Evolutionary conservation across 495 filamentous ascomycete genomes (phyloP).

Genomic region (Neurospora terricola): DNA sequence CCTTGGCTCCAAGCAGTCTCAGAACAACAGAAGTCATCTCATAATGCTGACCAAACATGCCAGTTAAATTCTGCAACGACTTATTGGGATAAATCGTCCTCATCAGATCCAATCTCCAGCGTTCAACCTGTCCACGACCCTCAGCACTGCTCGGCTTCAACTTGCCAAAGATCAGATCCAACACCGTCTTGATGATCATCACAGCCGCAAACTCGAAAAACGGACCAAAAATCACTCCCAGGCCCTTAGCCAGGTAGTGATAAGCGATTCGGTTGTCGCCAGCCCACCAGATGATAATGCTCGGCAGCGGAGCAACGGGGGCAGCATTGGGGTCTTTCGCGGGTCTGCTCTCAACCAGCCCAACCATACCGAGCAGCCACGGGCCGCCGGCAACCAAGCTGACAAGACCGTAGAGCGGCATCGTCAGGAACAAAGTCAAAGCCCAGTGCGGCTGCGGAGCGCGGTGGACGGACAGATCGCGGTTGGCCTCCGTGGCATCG

Average conservation of each 20-base stretch:
- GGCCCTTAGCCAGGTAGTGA: slow-evolving; percentile 28
- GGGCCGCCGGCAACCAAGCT: slow-evolving; percentile 23
- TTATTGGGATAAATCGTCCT: slow-evolving; percentile 23
- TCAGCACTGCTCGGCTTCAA: slow-evolving; percentile 17
- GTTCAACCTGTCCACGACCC: slow-evolving; percentile 17
- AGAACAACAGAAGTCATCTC: slow-evolving; percentile 31
- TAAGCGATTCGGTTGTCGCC: slow-evolving; percentile 24
- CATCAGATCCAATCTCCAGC: slow-evolving; percentile 25
- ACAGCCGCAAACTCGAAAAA: slow-evolving; percentile 25
- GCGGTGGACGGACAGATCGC: slow-evolving; percentile 19
- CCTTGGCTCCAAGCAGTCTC: slow-evolving; percentile 31
- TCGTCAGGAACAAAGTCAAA: slow-evolving; percentile 17
- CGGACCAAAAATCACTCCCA: slow-evolving; percentile 24
- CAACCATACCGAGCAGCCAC: slow-evolving; percentile 31
- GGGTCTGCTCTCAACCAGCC: slow-evolving; percentile 22
- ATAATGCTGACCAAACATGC: slow-evolving; percentile 33
- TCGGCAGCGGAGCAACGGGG: slow-evolving; percentile 14
- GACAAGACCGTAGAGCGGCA: slow-evolving; percentile 21
- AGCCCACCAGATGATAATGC: slow-evolving; percentile 31
- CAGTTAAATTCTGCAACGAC: slow-evolving; percentile 21
- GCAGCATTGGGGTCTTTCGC: not conserved
- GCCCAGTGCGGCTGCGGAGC: slow-evolving; percentile 27
- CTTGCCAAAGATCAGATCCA: slow-evolving; percentile 21
- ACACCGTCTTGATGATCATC: slow-evolving; percentile 4
- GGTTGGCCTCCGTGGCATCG: slow-evolving; percentile 29